phyloP scores from a whole-genome alignment of 768 basidiomycete species.

The Hortiboletus campestris region DNA sequence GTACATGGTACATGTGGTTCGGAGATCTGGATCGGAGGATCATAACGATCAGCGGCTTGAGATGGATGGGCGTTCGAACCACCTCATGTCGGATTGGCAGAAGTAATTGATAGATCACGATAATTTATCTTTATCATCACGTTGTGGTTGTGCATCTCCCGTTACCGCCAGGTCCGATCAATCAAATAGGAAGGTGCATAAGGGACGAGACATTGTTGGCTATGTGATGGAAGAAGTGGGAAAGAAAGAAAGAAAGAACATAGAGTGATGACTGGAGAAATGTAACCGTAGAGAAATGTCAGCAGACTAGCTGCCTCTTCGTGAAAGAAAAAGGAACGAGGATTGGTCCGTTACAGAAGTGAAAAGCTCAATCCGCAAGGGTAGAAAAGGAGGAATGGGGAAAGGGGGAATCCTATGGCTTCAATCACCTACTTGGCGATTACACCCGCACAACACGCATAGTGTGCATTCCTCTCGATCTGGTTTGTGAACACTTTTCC shows the following conservation, averaged over 20 bases:
- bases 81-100: background rate
- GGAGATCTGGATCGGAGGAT: slow-evolving; percentile 10
- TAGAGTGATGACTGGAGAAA: background rate
- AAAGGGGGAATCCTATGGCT: background rate
- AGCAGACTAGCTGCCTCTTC: slow-evolving; percentile 8
- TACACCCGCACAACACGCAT: slow-evolving; percentile 6
- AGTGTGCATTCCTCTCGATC: slow-evolving; percentile 20
- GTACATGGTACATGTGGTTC: slow-evolving; percentile 6
- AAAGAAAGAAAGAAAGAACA: background rate
- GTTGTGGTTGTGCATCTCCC: background rate
- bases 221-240: background rate
- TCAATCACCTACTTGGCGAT: slow-evolving; percentile 2
- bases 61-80: background rate
- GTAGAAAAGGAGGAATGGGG: background rate
- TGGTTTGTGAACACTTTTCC: slow-evolving; percentile 16
- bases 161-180: background rate
- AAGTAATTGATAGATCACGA: background rate
- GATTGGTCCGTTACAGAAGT: background rate
- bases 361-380: background rate
- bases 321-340: background rate
- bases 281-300: background rate
- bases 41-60: slow-evolving; percentile 1
- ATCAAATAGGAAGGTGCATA: background rate
- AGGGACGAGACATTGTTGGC: background rate
- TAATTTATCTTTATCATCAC: background rate